Percentiles rank a stretch among this genome's conserved stretches.
Conservation (phyloP, 2,329 filamentous ascomycete species). For the Fusarium poae region DNA sequence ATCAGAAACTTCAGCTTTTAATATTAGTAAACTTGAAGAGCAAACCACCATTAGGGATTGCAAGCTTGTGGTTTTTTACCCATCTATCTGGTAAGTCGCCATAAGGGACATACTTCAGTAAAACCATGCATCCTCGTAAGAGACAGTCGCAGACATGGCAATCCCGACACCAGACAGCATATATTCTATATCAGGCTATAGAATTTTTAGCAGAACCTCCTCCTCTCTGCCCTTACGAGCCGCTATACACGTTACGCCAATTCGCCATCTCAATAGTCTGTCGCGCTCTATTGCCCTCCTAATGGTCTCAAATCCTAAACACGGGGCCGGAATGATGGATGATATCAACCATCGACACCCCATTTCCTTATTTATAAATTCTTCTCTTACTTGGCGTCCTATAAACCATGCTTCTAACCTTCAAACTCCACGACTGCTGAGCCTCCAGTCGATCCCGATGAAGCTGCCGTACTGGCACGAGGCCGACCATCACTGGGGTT, state of each 20-base stretch:
- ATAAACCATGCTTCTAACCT: slow-evolving; percentile 45
- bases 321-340: slow-evolving; percentile 22
- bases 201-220: slow-evolving; percentile 8
- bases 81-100: not conserved
- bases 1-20: not conserved
- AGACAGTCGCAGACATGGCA: not conserved
- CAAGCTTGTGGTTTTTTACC: not conserved
- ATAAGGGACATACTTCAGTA: not conserved
- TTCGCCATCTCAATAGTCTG: slow-evolving; percentile 16
- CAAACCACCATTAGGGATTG: not conserved
- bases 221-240: not conserved
- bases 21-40: not conserved
- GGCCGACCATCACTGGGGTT: slow-evolving; percentile 47
- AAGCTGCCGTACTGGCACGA: slow-evolving; percentile 47
- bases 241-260: slow-evolving; percentile 29
- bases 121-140: not conserved
- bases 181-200: slow-evolving; percentile 16
- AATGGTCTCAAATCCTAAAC: slow-evolving; percentile 18
- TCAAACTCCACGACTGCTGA: slow-evolving; percentile 60
- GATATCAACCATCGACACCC: slow-evolving; percentile 29
- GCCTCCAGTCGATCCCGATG: slow-evolving; percentile 50
- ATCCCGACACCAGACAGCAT: not conserved
- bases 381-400: slow-evolving; percentile 11
- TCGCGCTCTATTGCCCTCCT: slow-evolving; percentile 18
- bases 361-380: slow-evolving; percentile 33